These are phyloP conservation scores for Trifolium repens DNA, from an alignment of 306 rosid species.

Conservation along the genomic window DNA sequence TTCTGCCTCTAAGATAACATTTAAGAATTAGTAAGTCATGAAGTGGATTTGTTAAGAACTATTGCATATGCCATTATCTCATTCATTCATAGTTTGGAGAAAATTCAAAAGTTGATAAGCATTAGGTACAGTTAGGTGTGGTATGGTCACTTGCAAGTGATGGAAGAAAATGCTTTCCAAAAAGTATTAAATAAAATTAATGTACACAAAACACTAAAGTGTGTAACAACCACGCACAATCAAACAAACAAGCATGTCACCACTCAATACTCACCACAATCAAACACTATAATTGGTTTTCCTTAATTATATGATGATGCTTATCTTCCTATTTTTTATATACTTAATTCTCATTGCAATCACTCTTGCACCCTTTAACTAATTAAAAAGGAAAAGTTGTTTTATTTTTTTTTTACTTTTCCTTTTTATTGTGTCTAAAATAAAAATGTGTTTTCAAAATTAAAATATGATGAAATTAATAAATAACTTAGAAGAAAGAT, in stretches of 20 bases:
- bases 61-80: conserved; percentile 15
- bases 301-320: conserved; percentile 9
- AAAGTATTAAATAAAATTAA: conserved; percentile 34
- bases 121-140: conserved; percentile 33
- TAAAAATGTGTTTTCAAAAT: conserved; percentile 2
- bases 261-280: conserved; percentile 32
- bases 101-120: background rate
- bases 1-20: background rate
- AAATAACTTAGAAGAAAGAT: conserved; percentile 69
- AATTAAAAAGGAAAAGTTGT: conserved; percentile 36
- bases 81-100: conserved; percentile 18
- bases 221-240: conserved; percentile 33
- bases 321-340: conserved; percentile 29
- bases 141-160: conserved; percentile 28
- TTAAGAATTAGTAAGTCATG: background rate
- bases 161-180: conserved; percentile 30
- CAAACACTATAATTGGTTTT: conserved; percentile 46
- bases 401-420: background rate
- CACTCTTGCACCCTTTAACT: conserved; percentile 40
- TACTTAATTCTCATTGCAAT: conserved; percentile 35
- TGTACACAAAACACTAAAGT: conserved; percentile 50
- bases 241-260: conserved; percentile 15
- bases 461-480: conserved; percentile 6
- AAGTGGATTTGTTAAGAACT: conserved; percentile 1
- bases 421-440: conserved; percentile 6